Conservation (phyloP, 352 stramenopile genomes). For the Pythium scleroteichum region DNA sequence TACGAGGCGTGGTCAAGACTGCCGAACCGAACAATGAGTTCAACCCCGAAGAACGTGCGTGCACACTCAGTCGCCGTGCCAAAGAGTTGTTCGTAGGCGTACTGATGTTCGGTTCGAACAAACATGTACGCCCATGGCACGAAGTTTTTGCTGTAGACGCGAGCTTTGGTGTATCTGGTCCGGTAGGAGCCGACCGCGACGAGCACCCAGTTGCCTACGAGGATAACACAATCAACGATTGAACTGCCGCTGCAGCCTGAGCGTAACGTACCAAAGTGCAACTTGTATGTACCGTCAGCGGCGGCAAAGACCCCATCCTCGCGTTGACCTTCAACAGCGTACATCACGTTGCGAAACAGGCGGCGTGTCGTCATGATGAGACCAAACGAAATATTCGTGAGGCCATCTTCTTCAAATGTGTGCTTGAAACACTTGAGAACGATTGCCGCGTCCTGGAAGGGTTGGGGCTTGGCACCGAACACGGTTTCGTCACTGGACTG, state of each 20-base stretch:
- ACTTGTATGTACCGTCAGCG: constrained; percentile 22
- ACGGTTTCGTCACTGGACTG: too few species aligned
- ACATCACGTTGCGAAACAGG: too few species aligned
- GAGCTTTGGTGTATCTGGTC: neutral
- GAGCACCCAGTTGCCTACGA: constrained; percentile 6
- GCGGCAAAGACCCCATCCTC: constrained; percentile 13
- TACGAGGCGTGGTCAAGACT: constrained; percentile 22
- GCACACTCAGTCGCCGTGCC: neutral
- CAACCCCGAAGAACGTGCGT: constrained; percentile 11
- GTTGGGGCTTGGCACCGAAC: too few species aligned
- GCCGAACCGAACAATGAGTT: constrained; percentile 11
- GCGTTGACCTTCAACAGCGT: too few species aligned
- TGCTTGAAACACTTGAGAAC: constrained; percentile 20
- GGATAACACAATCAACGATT: too few species aligned
- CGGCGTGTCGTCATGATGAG: too few species aligned
- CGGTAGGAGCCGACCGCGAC: constrained; percentile 15
- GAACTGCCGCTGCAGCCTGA: too few species aligned
- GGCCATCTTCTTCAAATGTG: constrained; percentile 16
- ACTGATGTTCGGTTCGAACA: constrained; percentile 15
- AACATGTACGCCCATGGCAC: constrained; percentile 24
- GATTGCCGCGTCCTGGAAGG: neutral
- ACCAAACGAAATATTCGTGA: too few species aligned
- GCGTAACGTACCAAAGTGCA: constrained; percentile 16
- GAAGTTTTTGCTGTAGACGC: constrained; percentile 22
- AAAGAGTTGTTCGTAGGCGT: constrained; percentile 19